Conservation (phyloP, 768 basidiomycete genomes). For the Mycena rosella region DNA sequence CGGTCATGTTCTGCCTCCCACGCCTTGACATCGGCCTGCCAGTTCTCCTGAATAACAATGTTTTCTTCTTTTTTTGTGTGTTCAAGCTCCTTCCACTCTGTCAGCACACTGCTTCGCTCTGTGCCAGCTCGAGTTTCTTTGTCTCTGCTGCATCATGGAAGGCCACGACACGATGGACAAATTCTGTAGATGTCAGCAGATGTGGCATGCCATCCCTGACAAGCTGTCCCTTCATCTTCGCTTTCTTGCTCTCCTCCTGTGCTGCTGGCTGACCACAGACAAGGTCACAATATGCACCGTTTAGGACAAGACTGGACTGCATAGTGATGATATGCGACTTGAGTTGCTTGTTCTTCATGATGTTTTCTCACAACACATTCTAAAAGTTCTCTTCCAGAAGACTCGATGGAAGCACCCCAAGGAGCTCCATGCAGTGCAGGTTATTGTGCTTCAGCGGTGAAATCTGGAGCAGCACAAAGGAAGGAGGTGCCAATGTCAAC, state of each 20-base stretch:
- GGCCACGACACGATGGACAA: slow-evolving; percentile 6
- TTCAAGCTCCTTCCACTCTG: slow-evolving; percentile 25
- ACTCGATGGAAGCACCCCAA: no score
- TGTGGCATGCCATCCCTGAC: slow-evolving; percentile 23
- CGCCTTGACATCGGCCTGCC: background rate
- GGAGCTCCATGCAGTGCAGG: no score
- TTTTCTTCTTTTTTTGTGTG: slow-evolving; percentile 4
- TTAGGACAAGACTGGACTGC: slow-evolving; percentile 34
- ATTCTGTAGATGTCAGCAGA: slow-evolving; percentile 4
- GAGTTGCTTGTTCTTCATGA: background rate
- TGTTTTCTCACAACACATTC: slow-evolving; percentile 4
- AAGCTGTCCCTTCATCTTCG: slow-evolving; percentile 3
- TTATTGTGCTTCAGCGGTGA: no score
- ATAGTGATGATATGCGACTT: slow-evolving; percentile 24
- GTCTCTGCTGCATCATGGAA: slow-evolving; percentile 13
- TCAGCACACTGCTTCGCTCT: background rate
- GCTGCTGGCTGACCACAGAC: slow-evolving; percentile 34
- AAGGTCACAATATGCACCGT: slow-evolving; percentile 32
- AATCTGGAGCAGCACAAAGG: no score
- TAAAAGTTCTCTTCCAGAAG: slow-evolving; percentile 21
- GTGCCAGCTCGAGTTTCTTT: background rate
- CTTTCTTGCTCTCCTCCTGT: slow-evolving; percentile 26
- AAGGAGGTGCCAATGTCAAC: no score
- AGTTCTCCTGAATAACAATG: background rate
- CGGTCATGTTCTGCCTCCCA: slow-evolving; percentile 23